phyloP scores from a whole-genome alignment of 208 protist genomes.

The Crithidia acanthocephali region DNA sequence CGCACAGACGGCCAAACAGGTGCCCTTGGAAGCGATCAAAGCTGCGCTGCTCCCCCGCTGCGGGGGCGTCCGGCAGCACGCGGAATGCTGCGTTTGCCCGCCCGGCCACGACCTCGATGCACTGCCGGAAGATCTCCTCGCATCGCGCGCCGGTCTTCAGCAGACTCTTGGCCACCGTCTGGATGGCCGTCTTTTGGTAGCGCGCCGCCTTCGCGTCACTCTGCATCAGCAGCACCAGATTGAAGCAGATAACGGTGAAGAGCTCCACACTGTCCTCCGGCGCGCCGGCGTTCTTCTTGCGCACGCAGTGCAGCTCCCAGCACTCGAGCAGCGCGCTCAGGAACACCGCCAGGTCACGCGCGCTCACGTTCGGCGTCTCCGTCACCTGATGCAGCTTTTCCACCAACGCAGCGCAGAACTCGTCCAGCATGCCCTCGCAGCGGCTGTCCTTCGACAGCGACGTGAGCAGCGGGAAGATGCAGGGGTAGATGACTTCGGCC shows the following conservation, averaged over 20 bases:
- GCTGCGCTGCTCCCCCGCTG: slow-evolving; percentile 20
- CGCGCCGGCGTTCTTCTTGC: slow-evolving; percentile 40
- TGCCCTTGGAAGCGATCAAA: slow-evolving; percentile 49
- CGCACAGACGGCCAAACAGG: slow-evolving; percentile 48
- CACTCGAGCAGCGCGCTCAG: slow-evolving; percentile 63
- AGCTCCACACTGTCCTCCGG: slow-evolving; percentile 66
- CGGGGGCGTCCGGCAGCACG: slow-evolving; percentile 32
- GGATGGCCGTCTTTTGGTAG: slow-evolving; percentile 32
- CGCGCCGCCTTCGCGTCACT: slow-evolving; percentile 42
- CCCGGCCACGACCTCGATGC: slow-evolving; percentile 48
- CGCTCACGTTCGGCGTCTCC: slow-evolving; percentile 67
- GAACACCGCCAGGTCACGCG: slow-evolving; percentile 67
- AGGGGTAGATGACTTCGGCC: slow-evolving; percentile 84
- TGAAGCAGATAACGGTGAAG: slow-evolving; percentile 66
- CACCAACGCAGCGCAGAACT: slow-evolving; percentile 82
- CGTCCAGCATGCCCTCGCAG: slow-evolving; percentile 61
- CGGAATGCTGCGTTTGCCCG: slow-evolving; percentile 32
- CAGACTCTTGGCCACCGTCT: slow-evolving; percentile 45
- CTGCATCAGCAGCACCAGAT: slow-evolving; percentile 42
- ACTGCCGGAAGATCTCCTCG: slow-evolving; percentile 52
- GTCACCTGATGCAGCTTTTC: slow-evolving; percentile 55
- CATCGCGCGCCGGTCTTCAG: slow-evolving; percentile 48
- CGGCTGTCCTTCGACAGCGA: slow-evolving; percentile 75
- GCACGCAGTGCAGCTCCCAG: slow-evolving; percentile 89
- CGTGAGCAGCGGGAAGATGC: slow-evolving; percentile 77